Evolutionary conservation across 768 basidiomycete species (phyloP).

Genomic region (Psilocybe cubensis): DNA sequence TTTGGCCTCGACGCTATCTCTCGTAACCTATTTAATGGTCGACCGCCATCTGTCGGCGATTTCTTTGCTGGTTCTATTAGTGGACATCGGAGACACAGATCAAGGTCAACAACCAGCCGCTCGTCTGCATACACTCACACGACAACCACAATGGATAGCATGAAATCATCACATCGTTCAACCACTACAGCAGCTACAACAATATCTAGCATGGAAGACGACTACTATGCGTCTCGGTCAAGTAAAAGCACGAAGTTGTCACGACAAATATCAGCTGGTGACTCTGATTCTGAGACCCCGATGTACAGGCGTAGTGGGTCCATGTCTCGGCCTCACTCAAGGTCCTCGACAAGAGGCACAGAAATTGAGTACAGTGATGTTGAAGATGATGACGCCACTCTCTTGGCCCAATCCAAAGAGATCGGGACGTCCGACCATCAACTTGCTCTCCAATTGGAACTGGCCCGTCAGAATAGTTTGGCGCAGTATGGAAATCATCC

Average conservation of each 20-base stretch:
- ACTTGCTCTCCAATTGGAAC: constrained; percentile 73
- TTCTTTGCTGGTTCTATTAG: constrained; percentile 77
- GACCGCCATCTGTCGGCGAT: constrained; percentile 74
- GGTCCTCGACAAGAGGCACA: constrained; percentile 42
- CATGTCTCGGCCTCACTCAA: constrained; percentile 33
- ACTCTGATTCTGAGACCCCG: constrained; percentile 52
- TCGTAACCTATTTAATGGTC: constrained; percentile 80
- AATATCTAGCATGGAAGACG: constrained; percentile 64
- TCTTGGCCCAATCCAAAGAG: constrained; percentile 36
- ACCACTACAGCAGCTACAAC: constrained; percentile 70
- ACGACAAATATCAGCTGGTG: constrained; percentile 46
- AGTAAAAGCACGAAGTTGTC: constrained; percentile 52
- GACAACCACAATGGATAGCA: constrained; percentile 66
- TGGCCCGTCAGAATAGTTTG: constrained; percentile 84
- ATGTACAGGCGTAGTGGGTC: constrained; percentile 40
- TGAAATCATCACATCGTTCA: constrained; percentile 74
- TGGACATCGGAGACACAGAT: constrained; percentile 69
- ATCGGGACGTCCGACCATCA: constrained; percentile 77
- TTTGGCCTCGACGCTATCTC: constrained; percentile 91
- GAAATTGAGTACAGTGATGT: constrained; percentile 43
- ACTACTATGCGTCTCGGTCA: constrained; percentile 48
- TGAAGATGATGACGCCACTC: constrained; percentile 49
- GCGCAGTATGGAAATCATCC: constrained; percentile 62
- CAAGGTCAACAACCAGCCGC: constrained; percentile 59
- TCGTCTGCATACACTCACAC: constrained; percentile 76